Base-by-base conservation (phyloP, 805 yeast species). In the Zygotorulaspora chibaensis region DNA sequence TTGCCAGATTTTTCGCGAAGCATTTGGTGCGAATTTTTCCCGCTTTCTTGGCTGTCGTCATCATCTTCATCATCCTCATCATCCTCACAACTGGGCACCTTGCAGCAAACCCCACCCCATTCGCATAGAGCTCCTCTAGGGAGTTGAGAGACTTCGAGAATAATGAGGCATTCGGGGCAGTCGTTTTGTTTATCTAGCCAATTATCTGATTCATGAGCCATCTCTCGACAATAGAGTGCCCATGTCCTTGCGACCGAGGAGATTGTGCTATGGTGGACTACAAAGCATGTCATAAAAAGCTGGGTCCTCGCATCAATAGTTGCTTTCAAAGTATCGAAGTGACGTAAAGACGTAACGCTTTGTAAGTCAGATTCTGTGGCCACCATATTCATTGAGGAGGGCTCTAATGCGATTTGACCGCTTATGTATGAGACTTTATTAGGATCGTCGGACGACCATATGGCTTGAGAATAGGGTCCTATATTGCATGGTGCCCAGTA, bases 401-500 rank as follows among this genome's bases (percentile, higher is more conserved):
- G 97, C 1, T 83, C 62, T 33, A 93, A 69, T 1, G 96, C 95
- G 31, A 93, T 90, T 68, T 93, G 98, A 0, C 99, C 99, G 41
- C 97, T 87, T 10, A 90, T 62, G 30, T 74, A 71, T 2, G 84
- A 81, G 7, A 80, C 64, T 23, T 73, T 66, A 45, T 79, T 77
- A 11, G 58, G 63, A 51, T 79, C 81, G n/a, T 46, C 42, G 3
- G 75, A 64, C 5, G 42, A 44, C 61, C 63, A 65, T 9, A 81
- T 79, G 0, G 90, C 77, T 65, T 93, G 99, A 0, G 99, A 91
- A 61, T 93, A 93, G 0, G 99, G 99, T 0, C 99, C 99, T 38
- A 93, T 93, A 55, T 93, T 93, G 30, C 96, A 91, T 0, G 99
- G 99, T 0, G 97, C 98, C 99, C 99, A 93, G 62, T 86, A 90